Evolutionary conservation across 352 stramenopile species (phyloP).

Genomic region (Lagenidium sp.): DNA sequence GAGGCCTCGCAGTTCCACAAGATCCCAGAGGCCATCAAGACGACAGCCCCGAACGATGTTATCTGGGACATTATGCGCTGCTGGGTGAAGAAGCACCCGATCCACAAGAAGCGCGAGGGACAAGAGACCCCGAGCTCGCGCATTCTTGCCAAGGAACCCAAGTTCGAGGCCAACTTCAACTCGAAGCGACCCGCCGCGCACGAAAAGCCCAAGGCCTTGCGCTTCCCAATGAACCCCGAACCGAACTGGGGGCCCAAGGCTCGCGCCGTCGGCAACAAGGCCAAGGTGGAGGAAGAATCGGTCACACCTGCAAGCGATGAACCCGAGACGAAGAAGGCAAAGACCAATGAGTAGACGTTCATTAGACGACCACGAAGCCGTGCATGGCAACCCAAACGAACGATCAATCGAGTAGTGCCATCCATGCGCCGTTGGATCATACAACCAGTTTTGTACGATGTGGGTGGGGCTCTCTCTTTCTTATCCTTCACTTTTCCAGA

Average conservation of each 20-base stretch:
- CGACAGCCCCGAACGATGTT: constrained; percentile 94
- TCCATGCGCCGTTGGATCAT: no score
- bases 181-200: constrained; percentile 44
- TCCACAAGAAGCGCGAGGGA: constrained; percentile 83
- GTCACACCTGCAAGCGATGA: constrained; percentile 15
- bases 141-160: constrained; percentile 83
- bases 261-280: constrained; percentile 68
- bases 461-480: no score
- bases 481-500: constrained; percentile 61
- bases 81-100: constrained; percentile 93
- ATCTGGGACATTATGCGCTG: constrained; percentile 98
- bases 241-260: constrained; percentile 96
- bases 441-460: no score
- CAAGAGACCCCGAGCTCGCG: constrained; percentile 70
- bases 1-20: constrained; percentile 97
- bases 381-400: no score
- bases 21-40: constrained; percentile 97
- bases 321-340: constrained; percentile 73
- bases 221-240: constrained; percentile 94
- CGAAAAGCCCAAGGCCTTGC: constrained; percentile 86
- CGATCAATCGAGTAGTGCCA: no score
- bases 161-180: constrained; percentile 81
- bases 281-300: constrained; percentile 14
- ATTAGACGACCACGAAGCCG: no score
- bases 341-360: constrained; percentile 35